Evolutionary conservation across 2,329 filamentous ascomycete genomes (phyloP), one percentile per base, ranked within the genome.

Genomic region (Immersiporthe knoxdaviesiana): DNA sequence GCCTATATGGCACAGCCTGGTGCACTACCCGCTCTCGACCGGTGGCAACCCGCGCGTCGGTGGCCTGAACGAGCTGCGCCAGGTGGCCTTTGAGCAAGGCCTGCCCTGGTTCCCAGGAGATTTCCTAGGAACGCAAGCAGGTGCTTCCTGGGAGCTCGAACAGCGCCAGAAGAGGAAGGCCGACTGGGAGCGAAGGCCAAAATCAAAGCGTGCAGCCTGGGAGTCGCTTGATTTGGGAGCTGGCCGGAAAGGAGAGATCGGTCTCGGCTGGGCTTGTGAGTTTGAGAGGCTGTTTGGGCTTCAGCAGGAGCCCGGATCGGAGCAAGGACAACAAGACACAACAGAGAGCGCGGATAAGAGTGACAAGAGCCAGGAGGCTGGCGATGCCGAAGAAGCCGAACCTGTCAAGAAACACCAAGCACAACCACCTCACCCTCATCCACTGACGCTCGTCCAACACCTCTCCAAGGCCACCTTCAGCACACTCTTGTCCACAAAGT

Each of bases 71-170:
- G 92, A 99, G 79, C 84, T 89, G 64, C 87, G 90, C 47, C 95
- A 98, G 77, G 85, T 97, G 30, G 83, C 89, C 0, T 97, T 97
- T 76, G 94, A 98, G 80, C 87, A 89, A 27, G 88, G 88, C 0
- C 81, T 86, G 50, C 89, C 93, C 1, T 97, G 92, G 88, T 99
- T 97, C 76, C 96, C 96, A 0, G 91, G 88, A 3, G 96, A 99
- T 78, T 92, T 88, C 72, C 90, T 92, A 0, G 92, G 90, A 5
- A 97, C 94, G 0, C 85, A 87, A 68, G 91, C 94, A 1, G 96
- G 96, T 1, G 90, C 88, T 77, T 82, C 84, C 21, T 97, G 94
- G 92, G 92, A 97, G 77, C 76, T 88, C 44, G 84, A 87, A 47
- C 87, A 94, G 78, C 86, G 89, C 16, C 79, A 81, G 61, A 84